Percentiles rank a stretch among this genome's conserved stretches.
Conservation (phyloP, 2,329 filamentous ascomycete species). For the Ophiostoma sp. region DNA sequence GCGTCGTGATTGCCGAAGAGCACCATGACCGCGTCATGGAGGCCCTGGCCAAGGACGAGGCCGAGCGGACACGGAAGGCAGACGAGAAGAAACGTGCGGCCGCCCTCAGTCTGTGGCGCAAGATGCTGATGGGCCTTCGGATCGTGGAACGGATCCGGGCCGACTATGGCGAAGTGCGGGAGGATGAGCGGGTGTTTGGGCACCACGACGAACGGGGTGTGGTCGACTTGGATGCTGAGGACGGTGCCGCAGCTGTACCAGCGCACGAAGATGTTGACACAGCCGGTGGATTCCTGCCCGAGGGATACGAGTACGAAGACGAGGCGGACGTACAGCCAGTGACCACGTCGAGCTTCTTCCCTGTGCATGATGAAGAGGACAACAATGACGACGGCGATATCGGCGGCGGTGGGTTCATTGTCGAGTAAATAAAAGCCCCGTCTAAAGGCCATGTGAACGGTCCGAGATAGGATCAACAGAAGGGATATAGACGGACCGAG, state of each 20-base stretch:
- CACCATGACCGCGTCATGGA: conserved; percentile 72
- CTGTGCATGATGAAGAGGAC: conserved; percentile 44
- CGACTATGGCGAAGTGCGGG: conserved; percentile 69
- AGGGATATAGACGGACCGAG: neutral
- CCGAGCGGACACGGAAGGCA: conserved; percentile 73
- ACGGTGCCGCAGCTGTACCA: neutral
- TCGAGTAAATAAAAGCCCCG: conserved; percentile 8
- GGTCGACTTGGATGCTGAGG: conserved; percentile 34
- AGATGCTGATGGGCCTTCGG: conserved; percentile 79
- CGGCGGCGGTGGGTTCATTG: conserved; percentile 23
- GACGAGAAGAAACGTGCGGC: conserved; percentile 77
- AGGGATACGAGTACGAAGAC: conserved; percentile 54
- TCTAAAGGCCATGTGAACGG: neutral
- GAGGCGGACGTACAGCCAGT: conserved; percentile 32
- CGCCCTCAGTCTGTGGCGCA: conserved; percentile 77
- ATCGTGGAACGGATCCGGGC: conserved; percentile 75
- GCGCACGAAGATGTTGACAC: conserved; percentile 48
- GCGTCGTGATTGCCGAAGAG: conserved; percentile 84
- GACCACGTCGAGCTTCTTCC: conserved; percentile 51
- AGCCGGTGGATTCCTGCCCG: conserved; percentile 63
- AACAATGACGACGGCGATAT: conserved; percentile 35
- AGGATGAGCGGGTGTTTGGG: conserved; percentile 50
- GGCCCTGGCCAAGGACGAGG: conserved; percentile 75
- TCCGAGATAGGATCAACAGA: neutral
- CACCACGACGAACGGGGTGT: conserved; percentile 36